Evolutionary conservation across 345 rosid genomes (phyloP), one percentile per base, ranked within the genome.

Genomic region (Geranium rotundifolium): DNA sequence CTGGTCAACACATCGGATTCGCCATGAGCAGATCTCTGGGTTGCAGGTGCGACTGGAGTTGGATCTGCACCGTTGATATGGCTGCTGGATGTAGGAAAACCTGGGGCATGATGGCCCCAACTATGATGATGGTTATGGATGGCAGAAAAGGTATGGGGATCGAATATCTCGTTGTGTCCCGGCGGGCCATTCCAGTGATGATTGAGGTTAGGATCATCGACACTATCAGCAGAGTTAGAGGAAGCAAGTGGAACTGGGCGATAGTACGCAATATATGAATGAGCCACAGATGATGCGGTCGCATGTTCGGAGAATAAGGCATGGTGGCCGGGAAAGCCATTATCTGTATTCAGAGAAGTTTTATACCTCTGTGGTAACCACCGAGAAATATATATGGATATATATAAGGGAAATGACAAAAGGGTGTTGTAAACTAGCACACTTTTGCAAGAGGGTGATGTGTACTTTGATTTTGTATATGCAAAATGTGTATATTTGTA

Each of bases 131-230:
- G 89, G 59, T 73, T 39, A 67, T 74, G 73, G 55, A 71, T 65
- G 57, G 84, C 80, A 66, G 84, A 81, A 73, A 79, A 69, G 61
- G 81, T 79, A 75, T 75, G 84, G 61, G 76, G 79, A 66, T 73
- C 63, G 59, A 79, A 73, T 66, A 71, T 73, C 60, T 79, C 89
- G 58, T 30, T 75, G 54, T 64, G 78, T 58, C 77, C 72, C 17
- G 80, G 70, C 66, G 66, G 74, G 68, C 72, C 76, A 61, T 68
- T 84, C 89, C 87, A 84, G 55, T 80, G 83, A 67, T 71, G 76
- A 66, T 73, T 79, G 63, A 73, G 60, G 62, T 46, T 46, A 46
- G 16, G 52, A 46, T 69, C 82, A 63, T 76, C 77, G 66, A 63
- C 62, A 63, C 60, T 70, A 58, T 79, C 82, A 68, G 62, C 67